Base-by-base conservation (phyloP, 2,329 filamentous ascomycete genomes). In the Clathrospora elynae region DNA sequence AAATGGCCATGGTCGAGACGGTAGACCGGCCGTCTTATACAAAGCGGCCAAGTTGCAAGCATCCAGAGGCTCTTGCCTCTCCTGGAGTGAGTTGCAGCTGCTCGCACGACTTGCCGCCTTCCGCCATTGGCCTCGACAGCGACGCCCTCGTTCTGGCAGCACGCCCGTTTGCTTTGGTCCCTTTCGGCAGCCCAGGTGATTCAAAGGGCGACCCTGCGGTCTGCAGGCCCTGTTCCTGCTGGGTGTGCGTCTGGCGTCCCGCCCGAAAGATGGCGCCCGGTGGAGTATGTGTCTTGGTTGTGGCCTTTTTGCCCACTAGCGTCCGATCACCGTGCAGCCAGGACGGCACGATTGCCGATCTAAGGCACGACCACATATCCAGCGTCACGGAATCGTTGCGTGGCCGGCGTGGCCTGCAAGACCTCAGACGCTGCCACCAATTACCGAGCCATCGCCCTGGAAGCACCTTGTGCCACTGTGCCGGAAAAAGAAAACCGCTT, bases 21-120 rank as follows among this genome's bases (percentile, higher is more conserved):
- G 53, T 57, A 40, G 51, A 44, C 46, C 53, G 42, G 37, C 53
- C 61, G 53, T 66, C 62, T 70, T 70, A 70, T 70, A 70, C 64
- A 55, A 42, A 54, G 46, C 46, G 25, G 13, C 34, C 40, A 36
- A 34, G 53, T 54, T 46, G 38, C 61, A 49, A 49, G 53, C 39
- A 37, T 48, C 47, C 16, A 25, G 16, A 20, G 29, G 42, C 55
- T 62, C 50, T 65, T 68, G 55, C 64, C 67, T 43, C 44, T 66
- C 57, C 53, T 61, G 61, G 59, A 49, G 46, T 32, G 30, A 45
- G 48, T 58, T 68, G 67, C 67, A 67, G 62, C 51, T 53, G 25
- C 54, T 46, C 45, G 45, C 38, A 58, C 31, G 60, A 59, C 59
- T 53, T 53, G 49, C 59, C 60, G 62, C 63, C 64, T 46, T 55